Evolutionary conservation across 345 rosid genomes (phyloP).

Genomic region (Cardiospermum halicacabum): DNA sequence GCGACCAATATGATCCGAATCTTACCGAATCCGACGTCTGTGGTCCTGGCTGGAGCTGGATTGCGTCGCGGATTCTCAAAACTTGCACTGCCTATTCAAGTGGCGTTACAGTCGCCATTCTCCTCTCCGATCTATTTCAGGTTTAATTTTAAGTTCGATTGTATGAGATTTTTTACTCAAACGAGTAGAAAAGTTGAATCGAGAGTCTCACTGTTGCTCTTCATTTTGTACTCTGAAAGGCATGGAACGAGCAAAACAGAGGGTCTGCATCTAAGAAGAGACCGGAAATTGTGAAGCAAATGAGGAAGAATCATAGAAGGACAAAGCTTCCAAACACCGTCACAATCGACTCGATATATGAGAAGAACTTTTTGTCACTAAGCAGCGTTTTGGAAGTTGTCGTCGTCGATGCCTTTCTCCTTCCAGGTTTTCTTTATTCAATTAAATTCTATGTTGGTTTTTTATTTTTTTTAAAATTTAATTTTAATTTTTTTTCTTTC

Average conservation of each 20-base stretch:
- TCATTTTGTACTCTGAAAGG: conserved; percentile 27
- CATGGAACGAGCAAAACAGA: conserved; percentile 73
- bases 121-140: conserved; percentile 82
- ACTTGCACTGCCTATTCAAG: conserved; percentile 84
- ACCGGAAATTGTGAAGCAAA: conserved; percentile 55
- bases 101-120: conserved; percentile 85
- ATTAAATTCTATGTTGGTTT: neutral
- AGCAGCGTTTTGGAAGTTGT: conserved; percentile 79
- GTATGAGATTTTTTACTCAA: neutral
- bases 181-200: neutral
- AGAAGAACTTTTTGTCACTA: conserved; percentile 76
- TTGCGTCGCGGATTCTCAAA: conserved; percentile 62
- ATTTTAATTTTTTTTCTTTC: no score
- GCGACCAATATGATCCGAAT: conserved; percentile 3
- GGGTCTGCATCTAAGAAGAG: conserved; percentile 50
- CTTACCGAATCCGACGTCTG: conserved; percentile 19
- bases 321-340: conserved; percentile 64
- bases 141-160: conserved; percentile 22
- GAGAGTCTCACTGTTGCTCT: neutral
- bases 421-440: conserved; percentile 46
- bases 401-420: conserved; percentile 54
- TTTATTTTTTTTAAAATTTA: neutral
- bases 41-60: conserved; percentile 87
- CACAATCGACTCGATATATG: conserved; percentile 68
- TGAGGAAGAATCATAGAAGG: conserved; percentile 66